Base-by-base conservation (phyloP, 2,329 filamentous ascomycete species). In the Penicillium sp. region DNA sequence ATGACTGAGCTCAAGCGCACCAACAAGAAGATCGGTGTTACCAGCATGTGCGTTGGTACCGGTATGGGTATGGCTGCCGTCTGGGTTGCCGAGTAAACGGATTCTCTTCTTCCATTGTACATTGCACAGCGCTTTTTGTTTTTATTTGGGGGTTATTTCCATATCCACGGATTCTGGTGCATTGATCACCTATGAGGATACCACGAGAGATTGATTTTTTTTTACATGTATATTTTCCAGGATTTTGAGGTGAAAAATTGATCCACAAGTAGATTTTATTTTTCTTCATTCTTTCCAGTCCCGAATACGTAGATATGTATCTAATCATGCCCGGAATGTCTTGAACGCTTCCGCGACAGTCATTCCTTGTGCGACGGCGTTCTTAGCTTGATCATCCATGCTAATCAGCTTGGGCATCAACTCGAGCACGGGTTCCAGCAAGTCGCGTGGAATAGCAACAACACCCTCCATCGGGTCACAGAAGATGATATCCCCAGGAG, bases 31-130 rank as follows among this genome's bases (percentile, higher is more conserved):
- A 81, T 98, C 62, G 95, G 95, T 54, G 87, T 96, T 43, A 97
- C 92, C 34, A 94, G 90, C 77, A 98, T 98, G 95, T 99, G 95
- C 75, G 81, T 98, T 52, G 95, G 94, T 54, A 98, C 94, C 2
- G 94, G 92, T 55, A 98, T 98, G 95, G 94, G 94, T 54, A 96
- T 97, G 92, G 93, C 92, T 58, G 92, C 93, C 61, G 89, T 97
- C 60, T 97, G 93, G 92, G 93, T 97, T 66, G 91, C 92, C 3
- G 93, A 96, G 83, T 96, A 91, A 74, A 72, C 35, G 52, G 31
- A 49, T 28, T 41, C n/a, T 38, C 28, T 50, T 48, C 51, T 56
- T 60, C 54, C 39, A 57, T 64, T 64, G 53, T 61, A 66, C 28
- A 62, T 58, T 63, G 64, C 55, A 60, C 54, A 64, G 68, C 67